Evolutionary conservation across 208 protist species (phyloP).

Genomic region (Endotrypanum monterogeii): DNA sequence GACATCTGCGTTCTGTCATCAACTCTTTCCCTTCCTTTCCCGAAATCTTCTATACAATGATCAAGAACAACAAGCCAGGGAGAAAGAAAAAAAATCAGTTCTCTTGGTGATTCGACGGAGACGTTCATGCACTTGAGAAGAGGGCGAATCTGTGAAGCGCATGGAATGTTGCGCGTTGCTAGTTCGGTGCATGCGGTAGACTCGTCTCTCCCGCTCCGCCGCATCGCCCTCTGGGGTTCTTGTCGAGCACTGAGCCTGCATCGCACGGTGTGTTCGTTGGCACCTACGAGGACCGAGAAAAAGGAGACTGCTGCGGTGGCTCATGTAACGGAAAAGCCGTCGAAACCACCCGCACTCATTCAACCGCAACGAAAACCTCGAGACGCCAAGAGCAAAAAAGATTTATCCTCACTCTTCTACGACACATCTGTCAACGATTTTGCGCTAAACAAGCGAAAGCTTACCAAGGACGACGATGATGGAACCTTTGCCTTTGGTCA

Average conservation of each 20-base stretch:
- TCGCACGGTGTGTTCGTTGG: not conserved
- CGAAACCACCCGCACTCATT: not conserved
- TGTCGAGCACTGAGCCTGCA: not conserved
- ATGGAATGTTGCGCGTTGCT: not conserved
- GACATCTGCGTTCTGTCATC: not conserved
- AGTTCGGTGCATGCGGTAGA: not conserved
- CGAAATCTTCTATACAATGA: not conserved
- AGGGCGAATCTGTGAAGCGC: not conserved
- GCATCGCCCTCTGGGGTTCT: not conserved
- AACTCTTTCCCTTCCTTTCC: not conserved
- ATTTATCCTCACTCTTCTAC: slow-evolving; percentile 14
- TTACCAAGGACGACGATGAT: slow-evolving; percentile 9
- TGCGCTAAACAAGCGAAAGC: not conserved
- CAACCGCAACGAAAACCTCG: not conserved
- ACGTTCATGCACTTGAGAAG: not conserved
- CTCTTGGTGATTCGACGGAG: not conserved
- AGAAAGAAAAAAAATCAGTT: too few relatives aligned
- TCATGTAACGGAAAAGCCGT: not conserved
- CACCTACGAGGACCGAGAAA: not conserved
- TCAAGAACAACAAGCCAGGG: too few relatives aligned
- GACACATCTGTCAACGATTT: slow-evolving; percentile 10
- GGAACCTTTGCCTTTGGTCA: slow-evolving; percentile 1
- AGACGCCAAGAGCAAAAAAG: not conserved
- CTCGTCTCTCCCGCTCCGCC: slow-evolving; percentile 1
- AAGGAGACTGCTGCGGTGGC: not conserved